phyloP scores from a whole-genome alignment of 78 protist genomes.

The slime mould (Dictyostelium discoideum) region DNA sequence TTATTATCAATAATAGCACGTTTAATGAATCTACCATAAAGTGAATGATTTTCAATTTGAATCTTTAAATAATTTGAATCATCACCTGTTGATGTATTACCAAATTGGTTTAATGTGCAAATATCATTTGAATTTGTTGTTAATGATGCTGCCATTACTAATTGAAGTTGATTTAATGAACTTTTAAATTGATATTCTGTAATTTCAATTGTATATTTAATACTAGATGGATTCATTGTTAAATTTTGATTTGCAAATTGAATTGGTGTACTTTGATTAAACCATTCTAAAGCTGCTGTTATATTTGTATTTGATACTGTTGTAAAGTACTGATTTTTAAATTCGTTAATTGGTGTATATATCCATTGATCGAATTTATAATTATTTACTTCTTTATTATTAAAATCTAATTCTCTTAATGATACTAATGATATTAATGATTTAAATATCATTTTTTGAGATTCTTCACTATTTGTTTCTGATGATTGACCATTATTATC shows the following conservation, averaged over 20 bases:
- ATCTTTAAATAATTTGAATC: constrained; percentile 24
- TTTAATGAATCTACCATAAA: constrained; percentile 51
- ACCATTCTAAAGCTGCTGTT: not conserved
- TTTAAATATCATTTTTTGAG: not conserved
- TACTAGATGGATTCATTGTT: constrained; percentile 8
- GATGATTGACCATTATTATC: not conserved
- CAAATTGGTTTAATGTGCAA: not conserved
- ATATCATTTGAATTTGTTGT: not conserved
- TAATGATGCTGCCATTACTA: constrained; percentile 9
- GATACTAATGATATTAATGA: constrained; percentile 8
- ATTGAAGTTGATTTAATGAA: not conserved
- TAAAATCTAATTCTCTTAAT: not conserved
- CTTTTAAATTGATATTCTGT: not conserved
- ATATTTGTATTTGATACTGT: not conserved
- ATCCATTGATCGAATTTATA: not conserved
- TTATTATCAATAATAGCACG: not conserved
- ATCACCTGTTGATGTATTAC: not conserved
- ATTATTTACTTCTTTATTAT: not conserved
- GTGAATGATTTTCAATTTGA: not conserved
- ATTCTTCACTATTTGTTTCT: not conserved
- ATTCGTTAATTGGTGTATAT: not conserved
- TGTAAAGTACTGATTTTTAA: not conserved
- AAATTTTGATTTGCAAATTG: constrained; percentile 15
- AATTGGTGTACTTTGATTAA: not conserved
- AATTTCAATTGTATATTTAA: constrained; percentile 20